Evolutionary conservation across 768 basidiomycete species (phyloP).

Genomic region (Collybiopsis luxurians): DNA sequence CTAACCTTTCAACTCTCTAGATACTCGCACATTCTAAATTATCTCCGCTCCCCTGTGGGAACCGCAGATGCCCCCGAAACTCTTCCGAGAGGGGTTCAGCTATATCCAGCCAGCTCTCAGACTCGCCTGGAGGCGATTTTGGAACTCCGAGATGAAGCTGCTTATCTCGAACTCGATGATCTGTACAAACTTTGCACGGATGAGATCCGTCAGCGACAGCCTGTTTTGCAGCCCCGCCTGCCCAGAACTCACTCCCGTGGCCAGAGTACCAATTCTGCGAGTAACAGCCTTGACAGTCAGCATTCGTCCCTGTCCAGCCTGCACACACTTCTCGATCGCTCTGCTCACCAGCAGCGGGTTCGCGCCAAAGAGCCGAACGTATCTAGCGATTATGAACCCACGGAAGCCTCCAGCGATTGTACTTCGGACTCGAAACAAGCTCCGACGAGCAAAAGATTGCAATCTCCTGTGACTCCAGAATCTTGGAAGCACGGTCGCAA

Average conservation of each 20-base stretch:
- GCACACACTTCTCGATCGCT: constrained; percentile 55
- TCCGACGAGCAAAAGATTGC: constrained; percentile 8
- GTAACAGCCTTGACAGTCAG: constrained; percentile 37
- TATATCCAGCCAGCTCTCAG: constrained; percentile 34
- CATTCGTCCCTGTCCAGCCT: constrained; percentile 58
- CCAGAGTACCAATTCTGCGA: constrained; percentile 28
- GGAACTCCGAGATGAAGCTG: constrained; percentile 78
- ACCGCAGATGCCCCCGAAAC: constrained; percentile 44
- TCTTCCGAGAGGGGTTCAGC: constrained; percentile 61
- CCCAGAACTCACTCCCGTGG: constrained; percentile 28
- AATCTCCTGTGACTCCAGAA: constrained; percentile 41
- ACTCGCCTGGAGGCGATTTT: constrained; percentile 63
- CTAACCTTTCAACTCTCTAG: constrained; percentile 32
- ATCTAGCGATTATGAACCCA: not conserved
- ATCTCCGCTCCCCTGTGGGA: constrained; percentile 58
- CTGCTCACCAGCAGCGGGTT: constrained; percentile 15
- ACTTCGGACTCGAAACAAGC: not conserved
- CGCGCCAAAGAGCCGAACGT: constrained; percentile 30
- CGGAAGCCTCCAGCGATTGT: not conserved
- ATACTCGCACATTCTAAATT: constrained; percentile 68
- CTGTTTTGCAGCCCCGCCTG: not conserved
- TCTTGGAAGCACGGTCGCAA: constrained; percentile 37
- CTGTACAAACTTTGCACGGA: constrained; percentile 65
- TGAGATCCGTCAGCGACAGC: constrained; percentile 56
- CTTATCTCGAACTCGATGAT: constrained; percentile 65